phyloP scores from a whole-genome alignment of 495 filamentous ascomycete species.

The Penicillium herquei region DNA sequence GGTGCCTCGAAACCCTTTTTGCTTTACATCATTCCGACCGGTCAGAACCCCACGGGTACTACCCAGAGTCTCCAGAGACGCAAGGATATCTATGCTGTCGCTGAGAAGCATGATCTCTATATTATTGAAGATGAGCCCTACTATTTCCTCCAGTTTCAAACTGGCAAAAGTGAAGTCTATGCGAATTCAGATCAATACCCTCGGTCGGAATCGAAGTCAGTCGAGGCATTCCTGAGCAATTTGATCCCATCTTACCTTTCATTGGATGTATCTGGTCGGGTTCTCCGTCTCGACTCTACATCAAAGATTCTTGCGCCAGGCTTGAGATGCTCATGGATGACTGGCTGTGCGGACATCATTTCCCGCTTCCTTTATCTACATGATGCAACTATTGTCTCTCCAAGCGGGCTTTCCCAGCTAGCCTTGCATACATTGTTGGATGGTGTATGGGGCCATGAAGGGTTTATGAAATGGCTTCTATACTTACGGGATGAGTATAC shows the following conservation, averaged over 20 bases:
- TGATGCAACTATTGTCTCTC: conserved; percentile 72
- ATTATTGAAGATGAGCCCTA: conserved; percentile 34
- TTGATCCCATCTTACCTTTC: conserved; percentile 50
- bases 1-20: too few species aligned
- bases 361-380: conserved; percentile 65
- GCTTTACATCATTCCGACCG: too few species aligned
- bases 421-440: conserved; percentile 77
- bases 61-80: too few species aligned
- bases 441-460: conserved; percentile 79
- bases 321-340: conserved; percentile 53
- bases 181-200: not conserved
- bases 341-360: conserved; percentile 63
- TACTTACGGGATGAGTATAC: conserved; percentile 71
- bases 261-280: conserved; percentile 53
- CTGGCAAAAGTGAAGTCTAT: not conserved
- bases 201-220: not conserved
- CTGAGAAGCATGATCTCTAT: too few species aligned
- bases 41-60: too few species aligned
- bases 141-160: conserved; percentile 19
- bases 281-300: conserved; percentile 58
- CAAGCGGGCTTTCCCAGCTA: conserved; percentile 70
- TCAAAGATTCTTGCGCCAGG: conserved; percentile 56
- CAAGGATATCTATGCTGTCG: too few species aligned
- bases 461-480: conserved; percentile 77
- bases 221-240: not conserved